Evolutionary conservation across 345 rosid genomes (phyloP), one percentile per base, ranked within the genome.

Genomic region (Sonneratia alba): DNA sequence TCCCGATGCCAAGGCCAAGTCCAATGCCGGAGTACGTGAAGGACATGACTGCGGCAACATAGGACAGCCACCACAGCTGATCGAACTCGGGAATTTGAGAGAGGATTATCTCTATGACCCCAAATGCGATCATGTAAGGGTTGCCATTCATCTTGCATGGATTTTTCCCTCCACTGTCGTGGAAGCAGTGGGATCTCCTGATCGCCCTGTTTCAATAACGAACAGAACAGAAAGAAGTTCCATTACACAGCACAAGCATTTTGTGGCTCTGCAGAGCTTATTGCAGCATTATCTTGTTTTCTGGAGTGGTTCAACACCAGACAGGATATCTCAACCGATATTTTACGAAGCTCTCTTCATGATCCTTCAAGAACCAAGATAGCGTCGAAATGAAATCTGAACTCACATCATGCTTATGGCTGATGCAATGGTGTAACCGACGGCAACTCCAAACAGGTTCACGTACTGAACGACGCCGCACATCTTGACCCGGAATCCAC

Each of bases 361-460:
- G 45, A 42, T 57, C 21, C 34, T 57, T n/a, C 13, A 32, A n/a
- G 11, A 57, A 57, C 45, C n/a, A 57, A 5, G 63, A 22, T 7
- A 14, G 71, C 68, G 36, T 55, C 40, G n/a, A 71, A 49, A 27
- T 6, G 7, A 38, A 45, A 62, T n/a, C 6, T 24, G 68, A 70
- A 76, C 88, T 79, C 72, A 85, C 95, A 87, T 76, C 89, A 86
- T 74, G 78, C 95, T 89, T 37, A 86, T 83, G 49, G 95, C 82
- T 6, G 95, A 75, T 69, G 89, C 97, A 64, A 89, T 91, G 0
- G 94, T 89, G 79, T 87, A 91, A 1, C 97, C 91, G 77, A 91
- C 72, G 63, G 97, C 87, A 61, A 85, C 81, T 63, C 97, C 97
- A 74, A 91, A 87, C 64, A 91, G 89, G 72, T 85, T 89, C 72